A percentile compares a stretch with the other conserved stretches of the same genome.
phyloP scores from a whole-genome alignment of 2,329 filamentous ascomycete genomes.

The Sclerotinia glacialis region DNA sequence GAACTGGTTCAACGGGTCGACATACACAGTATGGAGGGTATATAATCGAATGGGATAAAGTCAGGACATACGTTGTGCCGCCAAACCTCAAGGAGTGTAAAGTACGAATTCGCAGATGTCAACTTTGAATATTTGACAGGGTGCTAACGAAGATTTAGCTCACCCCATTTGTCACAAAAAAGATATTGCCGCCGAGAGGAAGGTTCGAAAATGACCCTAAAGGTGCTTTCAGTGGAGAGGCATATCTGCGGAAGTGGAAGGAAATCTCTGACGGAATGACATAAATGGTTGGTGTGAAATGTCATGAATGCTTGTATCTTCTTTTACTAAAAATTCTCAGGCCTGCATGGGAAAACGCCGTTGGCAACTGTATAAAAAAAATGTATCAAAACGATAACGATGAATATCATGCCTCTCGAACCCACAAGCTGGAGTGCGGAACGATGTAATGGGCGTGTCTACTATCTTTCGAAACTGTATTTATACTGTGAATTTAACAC shows the following conservation, averaged over 20 bases:
- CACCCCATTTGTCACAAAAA: slow-evolving; percentile 71
- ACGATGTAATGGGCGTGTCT: not conserved
- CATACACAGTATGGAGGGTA: slow-evolving; percentile 85
- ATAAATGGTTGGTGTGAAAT: slow-evolving; percentile 2
- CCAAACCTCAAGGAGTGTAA: slow-evolving; percentile 66
- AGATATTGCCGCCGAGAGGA: slow-evolving; percentile 53
- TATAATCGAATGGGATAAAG: slow-evolving; percentile 78
- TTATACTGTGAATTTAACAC: not conserved
- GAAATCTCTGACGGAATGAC: slow-evolving; percentile 13
- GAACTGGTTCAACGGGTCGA: slow-evolving; percentile 80
- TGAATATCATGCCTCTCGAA: slow-evolving; percentile 19
- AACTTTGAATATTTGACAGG: not conserved
- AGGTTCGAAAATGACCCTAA: slow-evolving; percentile 51
- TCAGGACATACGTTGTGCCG: slow-evolving; percentile 86
- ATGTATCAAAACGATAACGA: slow-evolving; percentile 23
- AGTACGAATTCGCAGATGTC: slow-evolving; percentile 47
- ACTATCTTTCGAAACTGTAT: not conserved
- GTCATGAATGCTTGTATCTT: not conserved
- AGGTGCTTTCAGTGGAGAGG: slow-evolving; percentile 59
- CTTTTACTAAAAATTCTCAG: slow-evolving; percentile 12
- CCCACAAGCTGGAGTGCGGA: not conserved
- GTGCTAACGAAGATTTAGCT: slow-evolving; percentile 52
- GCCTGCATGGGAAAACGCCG: slow-evolving; percentile 22
- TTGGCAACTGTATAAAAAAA: slow-evolving; percentile 24
- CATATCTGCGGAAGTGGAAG: slow-evolving; percentile 67